A percentile compares a stretch with the other conserved stretches of the same genome.
phyloP scores from a whole-genome alignment of 805 yeast genomes.

The Metschnikowia dekortorum region DNA sequence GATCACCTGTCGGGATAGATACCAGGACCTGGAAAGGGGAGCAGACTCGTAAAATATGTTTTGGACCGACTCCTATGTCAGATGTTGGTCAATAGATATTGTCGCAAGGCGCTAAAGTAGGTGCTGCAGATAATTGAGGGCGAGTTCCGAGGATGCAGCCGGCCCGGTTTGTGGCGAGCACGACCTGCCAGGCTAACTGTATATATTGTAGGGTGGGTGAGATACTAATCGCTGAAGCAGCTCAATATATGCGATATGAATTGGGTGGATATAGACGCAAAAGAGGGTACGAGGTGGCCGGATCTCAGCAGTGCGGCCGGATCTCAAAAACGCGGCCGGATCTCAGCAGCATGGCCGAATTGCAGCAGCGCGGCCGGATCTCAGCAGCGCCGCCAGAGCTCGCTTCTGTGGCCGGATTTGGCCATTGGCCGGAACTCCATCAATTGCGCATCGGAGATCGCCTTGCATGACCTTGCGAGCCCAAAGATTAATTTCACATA shows the following conservation, averaged over 20 bases:
- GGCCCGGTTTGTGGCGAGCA: too few relatives aligned
- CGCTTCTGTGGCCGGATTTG: background rate
- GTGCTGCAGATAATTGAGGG: background rate
- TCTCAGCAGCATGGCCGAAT: background rate
- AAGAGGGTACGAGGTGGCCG: background rate
- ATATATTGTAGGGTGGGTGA: too few relatives aligned
- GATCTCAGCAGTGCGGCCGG: background rate
- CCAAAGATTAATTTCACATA: background rate
- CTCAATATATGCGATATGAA: too few relatives aligned
- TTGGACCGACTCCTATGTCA: background rate
- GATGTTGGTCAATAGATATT: background rate
- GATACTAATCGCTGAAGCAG: too few relatives aligned
- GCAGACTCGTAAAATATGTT: too few relatives aligned
- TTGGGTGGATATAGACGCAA: background rate
- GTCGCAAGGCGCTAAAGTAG: background rate
- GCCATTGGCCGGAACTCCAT: background rate
- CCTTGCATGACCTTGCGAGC: background rate
- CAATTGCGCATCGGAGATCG: background rate
- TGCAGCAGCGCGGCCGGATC: background rate
- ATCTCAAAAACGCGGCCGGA: background rate
- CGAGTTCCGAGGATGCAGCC: slow-evolving; percentile 1
- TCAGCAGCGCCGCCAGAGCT: background rate
- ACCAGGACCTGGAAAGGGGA: too few relatives aligned
- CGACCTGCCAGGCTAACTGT: too few relatives aligned
- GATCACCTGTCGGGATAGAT: background rate